Conservation (phyloP, 129 eudicot species). For the Chrysanthemum seticuspe region DNA sequence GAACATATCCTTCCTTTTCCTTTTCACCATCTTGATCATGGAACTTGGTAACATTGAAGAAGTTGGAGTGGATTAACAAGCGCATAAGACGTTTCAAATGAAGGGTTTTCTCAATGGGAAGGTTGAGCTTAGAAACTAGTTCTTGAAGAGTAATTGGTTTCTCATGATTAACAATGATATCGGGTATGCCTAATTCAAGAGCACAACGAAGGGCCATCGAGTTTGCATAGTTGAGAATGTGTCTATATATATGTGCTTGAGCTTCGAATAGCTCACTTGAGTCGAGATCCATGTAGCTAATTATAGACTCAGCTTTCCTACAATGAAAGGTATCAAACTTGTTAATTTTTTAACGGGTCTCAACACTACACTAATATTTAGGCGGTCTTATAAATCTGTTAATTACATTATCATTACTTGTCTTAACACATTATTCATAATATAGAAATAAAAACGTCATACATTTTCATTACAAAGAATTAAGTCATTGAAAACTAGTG, state of each 20-base stretch:
- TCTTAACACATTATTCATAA: too few species aligned
- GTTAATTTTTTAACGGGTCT: too few species aligned
- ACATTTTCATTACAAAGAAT: too few species aligned
- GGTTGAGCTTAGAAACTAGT: slow-evolving; percentile 20
- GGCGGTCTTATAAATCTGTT: too few species aligned
- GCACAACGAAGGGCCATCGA: slow-evolving; percentile 46
- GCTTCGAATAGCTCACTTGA: slow-evolving; percentile 41
- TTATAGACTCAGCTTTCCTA: not conserved
- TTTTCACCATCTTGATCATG: slow-evolving; percentile 1
- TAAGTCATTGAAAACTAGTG: too few species aligned
- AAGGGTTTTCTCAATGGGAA: slow-evolving; percentile 25
- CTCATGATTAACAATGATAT: slow-evolving; percentile 34
- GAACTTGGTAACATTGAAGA: slow-evolving; percentile 22
- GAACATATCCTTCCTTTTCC: slow-evolving; percentile 26
- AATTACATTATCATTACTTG: too few species aligned
- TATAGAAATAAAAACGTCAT: too few species aligned
- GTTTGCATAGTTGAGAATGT: slow-evolving; percentile 23
- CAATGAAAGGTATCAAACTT: too few species aligned
- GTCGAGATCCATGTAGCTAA: slow-evolving; percentile 22
- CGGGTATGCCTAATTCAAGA: slow-evolving; percentile 44
- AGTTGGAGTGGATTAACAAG: slow-evolving; percentile 28
- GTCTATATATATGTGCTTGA: slow-evolving; percentile 43
- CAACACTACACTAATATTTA: too few species aligned
- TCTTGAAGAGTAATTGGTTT: slow-evolving; percentile 29
- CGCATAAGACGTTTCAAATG: slow-evolving; percentile 38